Conservation (phyloP, 2,329 filamentous ascomycete genomes). For the Fusarium nisikadoi region DNA sequence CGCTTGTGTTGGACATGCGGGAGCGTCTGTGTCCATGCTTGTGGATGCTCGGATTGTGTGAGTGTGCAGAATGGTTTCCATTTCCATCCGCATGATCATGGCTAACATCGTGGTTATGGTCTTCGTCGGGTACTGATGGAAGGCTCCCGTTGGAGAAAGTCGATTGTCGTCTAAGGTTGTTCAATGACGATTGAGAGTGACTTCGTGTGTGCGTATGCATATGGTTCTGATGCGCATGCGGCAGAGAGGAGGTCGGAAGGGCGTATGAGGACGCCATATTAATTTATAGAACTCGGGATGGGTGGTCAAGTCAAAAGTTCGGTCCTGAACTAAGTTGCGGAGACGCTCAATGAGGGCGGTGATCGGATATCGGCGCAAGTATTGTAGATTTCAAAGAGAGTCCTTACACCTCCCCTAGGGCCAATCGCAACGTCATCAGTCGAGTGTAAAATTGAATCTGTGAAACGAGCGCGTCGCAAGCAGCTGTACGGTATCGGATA, state of each 20-base stretch:
- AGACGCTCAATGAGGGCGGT: slow-evolving; percentile 9
- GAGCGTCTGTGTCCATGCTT: slow-evolving; percentile 46
- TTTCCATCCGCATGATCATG: slow-evolving; percentile 35
- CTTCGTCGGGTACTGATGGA: slow-evolving; percentile 47
- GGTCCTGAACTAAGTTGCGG: background rate
- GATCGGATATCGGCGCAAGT: slow-evolving; percentile 36
- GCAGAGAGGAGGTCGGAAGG: slow-evolving; percentile 62
- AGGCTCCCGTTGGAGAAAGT: slow-evolving; percentile 50
- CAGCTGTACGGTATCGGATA: slow-evolving; percentile 11
- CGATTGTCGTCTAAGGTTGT: slow-evolving; percentile 49
- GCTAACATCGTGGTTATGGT: slow-evolving; percentile 46
- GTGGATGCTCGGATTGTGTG: slow-evolving; percentile 42
- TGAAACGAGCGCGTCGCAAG: slow-evolving; percentile 20
- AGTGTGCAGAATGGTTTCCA: slow-evolving; percentile 39
- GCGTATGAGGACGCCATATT: slow-evolving; percentile 64
- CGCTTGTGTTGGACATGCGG: slow-evolving; percentile 47
- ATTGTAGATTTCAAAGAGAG: slow-evolving; percentile 32
- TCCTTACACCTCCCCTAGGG: slow-evolving; percentile 28
- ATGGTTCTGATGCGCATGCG: slow-evolving; percentile 58
- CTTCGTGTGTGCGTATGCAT: slow-evolving; percentile 54
- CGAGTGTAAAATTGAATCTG: slow-evolving; percentile 11
- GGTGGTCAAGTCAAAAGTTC: slow-evolving; percentile 17
- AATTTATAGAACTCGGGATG: background rate
- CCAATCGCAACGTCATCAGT: slow-evolving; percentile 45
- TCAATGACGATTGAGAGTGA: slow-evolving; percentile 53